These are phyloP conservation scores for Litsea cubeba DNA, from an alignment of 164 flowering plant species.

Conservation along the genomic window DNA sequence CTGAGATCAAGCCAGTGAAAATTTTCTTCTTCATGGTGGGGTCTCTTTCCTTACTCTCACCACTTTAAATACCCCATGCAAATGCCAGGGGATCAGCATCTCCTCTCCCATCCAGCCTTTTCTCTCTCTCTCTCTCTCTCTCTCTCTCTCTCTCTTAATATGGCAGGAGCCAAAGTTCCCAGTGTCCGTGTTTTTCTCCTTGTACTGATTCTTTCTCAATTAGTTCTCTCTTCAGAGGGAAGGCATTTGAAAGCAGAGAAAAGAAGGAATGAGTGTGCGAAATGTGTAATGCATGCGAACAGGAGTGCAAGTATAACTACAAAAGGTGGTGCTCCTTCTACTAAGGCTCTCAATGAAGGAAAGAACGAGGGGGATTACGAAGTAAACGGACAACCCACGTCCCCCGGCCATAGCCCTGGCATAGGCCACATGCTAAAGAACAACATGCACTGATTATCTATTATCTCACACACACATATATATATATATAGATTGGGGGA, in stretches of 20 bases:
- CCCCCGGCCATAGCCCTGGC: not conserved
- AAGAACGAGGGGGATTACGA: not conserved
- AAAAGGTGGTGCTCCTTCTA: not conserved
- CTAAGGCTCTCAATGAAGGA: not conserved
- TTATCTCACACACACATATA: no score
- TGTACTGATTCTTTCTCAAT: not conserved
- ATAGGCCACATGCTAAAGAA: not conserved
- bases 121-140: not conserved
- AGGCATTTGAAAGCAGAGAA: not conserved
- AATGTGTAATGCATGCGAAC: not conserved
- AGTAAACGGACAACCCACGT: not conserved
- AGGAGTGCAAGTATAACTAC: not conserved
- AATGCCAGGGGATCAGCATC: not conserved
- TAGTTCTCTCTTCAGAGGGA: not conserved
- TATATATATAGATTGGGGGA: no score
- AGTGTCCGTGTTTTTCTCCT: not conserved
- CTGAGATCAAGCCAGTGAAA: not conserved
- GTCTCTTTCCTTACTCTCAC: not conserved
- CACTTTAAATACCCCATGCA: not conserved
- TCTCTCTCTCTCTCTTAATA: not conserved
- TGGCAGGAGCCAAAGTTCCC: not conserved
- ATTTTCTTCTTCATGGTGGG: not conserved
- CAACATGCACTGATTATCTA: not conserved
- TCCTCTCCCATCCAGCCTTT: not conserved
- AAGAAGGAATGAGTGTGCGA: not conserved